Conservation (phyloP, 1,139 yeast genomes). For the Nakaseomyces uthaithaninus region DNA sequence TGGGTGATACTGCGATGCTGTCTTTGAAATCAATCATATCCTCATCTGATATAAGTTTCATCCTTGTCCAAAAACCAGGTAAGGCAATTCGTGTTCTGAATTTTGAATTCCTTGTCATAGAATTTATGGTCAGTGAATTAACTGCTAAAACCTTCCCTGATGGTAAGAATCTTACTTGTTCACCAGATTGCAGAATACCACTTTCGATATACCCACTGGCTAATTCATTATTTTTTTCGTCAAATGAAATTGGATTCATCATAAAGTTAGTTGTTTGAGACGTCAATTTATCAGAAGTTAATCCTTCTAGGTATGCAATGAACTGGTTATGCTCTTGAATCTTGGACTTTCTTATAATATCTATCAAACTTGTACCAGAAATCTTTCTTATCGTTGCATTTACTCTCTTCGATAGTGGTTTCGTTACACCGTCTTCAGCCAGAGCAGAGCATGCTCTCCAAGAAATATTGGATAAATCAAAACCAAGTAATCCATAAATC, state of each 20-base stretch:
- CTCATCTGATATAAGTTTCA: not conserved
- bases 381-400: not conserved
- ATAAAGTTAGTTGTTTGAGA: not conserved
- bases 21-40: not conserved
- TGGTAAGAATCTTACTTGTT: constrained; percentile 1
- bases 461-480: constrained; percentile 36
- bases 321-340: not conserved
- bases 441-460: constrained; percentile 72
- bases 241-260: not conserved
- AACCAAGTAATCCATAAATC: constrained; percentile 53
- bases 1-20: not conserved
- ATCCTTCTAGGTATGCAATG: not conserved
- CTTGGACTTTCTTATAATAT: not conserved
- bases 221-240: not conserved
- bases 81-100: not conserved
- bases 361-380: not conserved
- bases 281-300: not conserved
- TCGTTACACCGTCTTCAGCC: constrained; percentile 39
- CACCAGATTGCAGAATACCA: constrained; percentile 5
- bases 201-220: constrained; percentile 1
- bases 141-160: not conserved
- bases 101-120: too few relatives aligned
- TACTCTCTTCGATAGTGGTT: not conserved
- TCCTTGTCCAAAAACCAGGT: not conserved
- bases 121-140: not conserved